A percentile compares a stretch with the other conserved stretches of the same genome.
These are phyloP conservation scores for Nymphaea thermarum DNA, from an alignment of 164 flowering plant genomes.

Conservation along the genomic window DNA sequence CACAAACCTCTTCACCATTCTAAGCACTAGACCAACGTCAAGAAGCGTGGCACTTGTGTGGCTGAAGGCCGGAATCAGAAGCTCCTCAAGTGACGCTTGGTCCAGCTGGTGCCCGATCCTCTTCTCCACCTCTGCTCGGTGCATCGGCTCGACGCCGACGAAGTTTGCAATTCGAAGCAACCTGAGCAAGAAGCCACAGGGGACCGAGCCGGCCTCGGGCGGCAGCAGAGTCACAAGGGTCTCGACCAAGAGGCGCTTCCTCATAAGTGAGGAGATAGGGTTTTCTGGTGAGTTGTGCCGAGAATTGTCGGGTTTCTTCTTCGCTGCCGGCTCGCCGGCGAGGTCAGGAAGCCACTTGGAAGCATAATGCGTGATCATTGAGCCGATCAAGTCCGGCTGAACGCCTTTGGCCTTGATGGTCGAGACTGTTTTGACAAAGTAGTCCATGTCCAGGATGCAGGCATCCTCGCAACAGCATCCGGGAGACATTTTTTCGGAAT, in stretches of 20 bases:
- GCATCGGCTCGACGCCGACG: conserved; percentile 43
- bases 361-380: conserved; percentile 73
- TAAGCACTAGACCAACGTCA: conserved; percentile 51
- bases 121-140: conserved; percentile 52
- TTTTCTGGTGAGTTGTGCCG: conserved; percentile 22
- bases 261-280: conserved; percentile 51
- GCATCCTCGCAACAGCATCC: conserved; percentile 63
- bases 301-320: background rate
- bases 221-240: conserved; percentile 70
- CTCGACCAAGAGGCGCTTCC: conserved; percentile 65
- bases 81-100: conserved; percentile 61
- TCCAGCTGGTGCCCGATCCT: conserved; percentile 64
- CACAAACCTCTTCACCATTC: conserved; percentile 50
- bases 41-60: conserved; percentile 58
- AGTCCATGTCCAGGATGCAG: conserved; percentile 68
- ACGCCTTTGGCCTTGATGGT: conserved; percentile 62
- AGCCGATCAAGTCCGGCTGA: conserved; percentile 69
- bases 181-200: conserved; percentile 70
- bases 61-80: conserved; percentile 75
- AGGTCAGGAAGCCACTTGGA: conserved; percentile 87
- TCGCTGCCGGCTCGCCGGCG: conserved; percentile 11
- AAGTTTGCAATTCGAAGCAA: conserved; percentile 58
- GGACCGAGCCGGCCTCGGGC: conserved; percentile 52
- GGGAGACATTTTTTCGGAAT: conserved; percentile 8
- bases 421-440: conserved; percentile 57